Evolutionary conservation across 2,329 filamentous ascomycete genomes (phyloP), one percentile per base, ranked within the genome.

Genomic region (Arthrobotrys iridis): DNA sequence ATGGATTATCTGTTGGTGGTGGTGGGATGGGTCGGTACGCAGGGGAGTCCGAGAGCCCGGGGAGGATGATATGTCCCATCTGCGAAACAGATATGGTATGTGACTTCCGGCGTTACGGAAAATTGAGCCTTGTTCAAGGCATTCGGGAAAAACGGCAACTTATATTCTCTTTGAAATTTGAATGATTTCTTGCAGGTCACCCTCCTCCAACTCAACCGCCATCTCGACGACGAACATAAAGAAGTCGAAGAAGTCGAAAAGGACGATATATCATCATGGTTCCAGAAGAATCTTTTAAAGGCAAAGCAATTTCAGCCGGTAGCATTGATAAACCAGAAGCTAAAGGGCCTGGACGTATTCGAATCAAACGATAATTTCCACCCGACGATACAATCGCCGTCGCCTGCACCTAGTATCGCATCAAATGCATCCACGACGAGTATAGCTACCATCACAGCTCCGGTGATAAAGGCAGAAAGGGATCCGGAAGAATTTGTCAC

Each of bases 221-320:
- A 92, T 82, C 86, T 97, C 80, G 93, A 97, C 84, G 93, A 97
- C 81, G 89, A 86, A 77, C 93, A 97, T 83, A 91, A 93, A 82
- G 93, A 97, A 80, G 87, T 97, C 11, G 91, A 96, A 81, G 91
- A 92, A 77, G 87, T 93, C 75, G 90, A 93, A 81, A 93, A 97
- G 81, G 92, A 97, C 82, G 93, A 97, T 83, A 93, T 97, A 79
- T 96, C 96, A 84, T 94, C 93, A 41, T 97, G 93, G 93, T 96
- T 97, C 83, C 92, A 96, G 84, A 91, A 92, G 80, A 93, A 97
- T 83, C 93, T 97, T 83, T 87, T 91, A 78, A 97, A 96, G 82
- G 93, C 93, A 8, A 97, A 95, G 83, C 90, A 90, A 78, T 97
- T 97, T 82, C 93, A 97, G 80, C 93, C 93, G 0, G 87, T 97